Base-by-base conservation (phyloP, 2,329 filamentous ascomycete genomes). In the Trichoderma breve region DNA sequence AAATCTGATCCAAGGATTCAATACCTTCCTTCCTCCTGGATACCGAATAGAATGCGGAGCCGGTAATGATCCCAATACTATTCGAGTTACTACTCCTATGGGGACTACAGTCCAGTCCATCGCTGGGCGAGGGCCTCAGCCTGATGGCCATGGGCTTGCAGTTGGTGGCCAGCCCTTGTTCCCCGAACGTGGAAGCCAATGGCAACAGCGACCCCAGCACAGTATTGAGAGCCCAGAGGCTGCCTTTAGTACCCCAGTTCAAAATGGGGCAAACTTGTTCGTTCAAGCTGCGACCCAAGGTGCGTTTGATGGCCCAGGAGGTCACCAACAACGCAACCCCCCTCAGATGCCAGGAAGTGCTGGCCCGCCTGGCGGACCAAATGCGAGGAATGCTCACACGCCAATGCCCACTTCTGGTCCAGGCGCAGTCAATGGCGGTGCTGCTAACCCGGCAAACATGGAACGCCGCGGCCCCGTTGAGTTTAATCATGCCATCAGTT, bases 401-500 rank as follows among this genome's bases (percentile, higher is more conserved):
- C 89, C 89, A 12, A 89, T 88, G n/a, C 88, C 88, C 15, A 82
- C 82, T 36, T 82, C 82, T 21, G 85, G 85, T 55, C 87, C 89
- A 73, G 87, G 88, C 73, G 87, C 84, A 36, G 80, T 91, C 71
- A 93, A 91, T 76, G 90, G 89, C 58, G 86, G 86, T 73, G 87
- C 86, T 26, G 83, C 85, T 76, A 83, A 89, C 82, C 82, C 91
- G 82, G 83, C 88, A 81, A 83, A 87, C 82, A 83, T 93, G 80
- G 95, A 97, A 81, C 97, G 96, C 79, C 90, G 95, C 71, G 95
- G 95, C 0, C 96, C 96, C 1, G 96, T 99, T 21, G 96, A 99
- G 79, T 99, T 99, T 82, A 99, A 99, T 80, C 96, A 99, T 83
- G 96, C 96, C 0, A 99, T 99, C 74, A 98, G 95, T 81, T 99